Evolutionary conservation across 805 yeast species (phyloP).

Genomic region (Candida bentonensis): DNA sequence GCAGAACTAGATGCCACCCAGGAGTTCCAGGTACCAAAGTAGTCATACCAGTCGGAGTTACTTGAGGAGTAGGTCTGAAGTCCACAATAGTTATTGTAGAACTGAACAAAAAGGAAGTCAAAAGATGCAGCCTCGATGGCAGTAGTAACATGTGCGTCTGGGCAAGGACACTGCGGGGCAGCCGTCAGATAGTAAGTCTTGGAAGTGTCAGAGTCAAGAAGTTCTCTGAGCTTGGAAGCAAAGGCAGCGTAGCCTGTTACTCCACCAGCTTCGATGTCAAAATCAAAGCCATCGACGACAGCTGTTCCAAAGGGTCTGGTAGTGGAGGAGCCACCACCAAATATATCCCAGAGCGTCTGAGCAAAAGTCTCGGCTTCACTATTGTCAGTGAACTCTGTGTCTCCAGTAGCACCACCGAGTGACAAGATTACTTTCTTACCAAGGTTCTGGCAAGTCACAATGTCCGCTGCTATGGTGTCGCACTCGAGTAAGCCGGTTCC

Average conservation of each 20-base stretch:
- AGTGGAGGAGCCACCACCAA: constrained; percentile 33
- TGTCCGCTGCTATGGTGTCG: constrained; percentile 42
- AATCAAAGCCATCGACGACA: constrained; percentile 72
- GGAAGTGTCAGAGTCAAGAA: constrained; percentile 13
- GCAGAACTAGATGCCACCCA: constrained; percentile 31
- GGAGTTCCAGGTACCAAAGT: constrained; percentile 31
- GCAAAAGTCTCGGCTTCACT: constrained; percentile 47
- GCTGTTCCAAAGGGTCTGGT: constrained; percentile 53
- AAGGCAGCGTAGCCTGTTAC: constrained; percentile 27
- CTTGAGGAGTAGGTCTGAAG: constrained; percentile 9
- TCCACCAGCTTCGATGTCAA: constrained; percentile 44
- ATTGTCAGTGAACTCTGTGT: constrained; percentile 39
- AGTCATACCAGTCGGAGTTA: constrained; percentile 14
- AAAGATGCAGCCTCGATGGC: constrained; percentile 30
- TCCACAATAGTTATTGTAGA: constrained; percentile 45
- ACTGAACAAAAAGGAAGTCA: constrained; percentile 52
- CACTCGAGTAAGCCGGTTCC: constrained; percentile 33
- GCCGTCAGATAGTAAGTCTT: constrained; percentile 42
- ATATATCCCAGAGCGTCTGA: constrained; percentile 34
- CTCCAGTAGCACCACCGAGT: constrained; percentile 57
- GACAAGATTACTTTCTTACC: constrained; percentile 73
- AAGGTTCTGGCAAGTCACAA: constrained; percentile 56
- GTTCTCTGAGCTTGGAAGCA: constrained; percentile 20
- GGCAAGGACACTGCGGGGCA: constrained; percentile 57
- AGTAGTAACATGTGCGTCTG: constrained; percentile 35